Evolutionary conservation across 1,139 yeast genomes (phyloP).

Genomic region (Yamadazyma oceani): DNA sequence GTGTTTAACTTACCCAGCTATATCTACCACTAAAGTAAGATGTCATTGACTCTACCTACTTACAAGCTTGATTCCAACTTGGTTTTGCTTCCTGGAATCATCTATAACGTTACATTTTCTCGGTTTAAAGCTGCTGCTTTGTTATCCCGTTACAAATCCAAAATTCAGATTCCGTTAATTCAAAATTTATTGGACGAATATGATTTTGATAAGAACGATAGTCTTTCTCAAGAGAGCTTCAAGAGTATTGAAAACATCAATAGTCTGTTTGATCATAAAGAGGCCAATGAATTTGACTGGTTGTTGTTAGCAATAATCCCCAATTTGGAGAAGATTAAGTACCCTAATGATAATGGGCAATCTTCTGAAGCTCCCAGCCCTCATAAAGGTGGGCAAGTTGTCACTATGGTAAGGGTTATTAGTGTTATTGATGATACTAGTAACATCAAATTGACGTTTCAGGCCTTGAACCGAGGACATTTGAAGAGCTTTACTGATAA

Average conservation of each 20-base stretch:
- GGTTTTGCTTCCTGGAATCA: slow-evolving; percentile 60
- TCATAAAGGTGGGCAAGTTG: slow-evolving; percentile 21
- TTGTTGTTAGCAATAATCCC: slow-evolving; percentile 42
- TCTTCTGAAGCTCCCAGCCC: slow-evolving; percentile 7
- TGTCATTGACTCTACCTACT: slow-evolving; percentile 31
- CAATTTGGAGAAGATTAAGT: slow-evolving; percentile 37
- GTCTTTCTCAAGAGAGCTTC: slow-evolving; percentile 23
- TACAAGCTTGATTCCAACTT: slow-evolving; percentile 46
- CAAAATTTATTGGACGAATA: slow-evolving; percentile 35
- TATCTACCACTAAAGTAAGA: too few relatives aligned
- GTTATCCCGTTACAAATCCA: slow-evolving; percentile 37
- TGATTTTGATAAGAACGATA: slow-evolving; percentile 28
- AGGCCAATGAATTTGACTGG: slow-evolving; percentile 31
- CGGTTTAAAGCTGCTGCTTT: slow-evolving; percentile 50
- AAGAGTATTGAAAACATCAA: slow-evolving; percentile 30
- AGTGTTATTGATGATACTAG: slow-evolving; percentile 49
- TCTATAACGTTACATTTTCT: slow-evolving; percentile 55
- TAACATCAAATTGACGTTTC: slow-evolving; percentile 49
- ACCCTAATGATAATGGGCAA: slow-evolving; percentile 19
- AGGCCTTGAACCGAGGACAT: slow-evolving; percentile 52
- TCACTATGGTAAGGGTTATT: slow-evolving; percentile 50
- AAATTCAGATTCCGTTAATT: slow-evolving; percentile 31
- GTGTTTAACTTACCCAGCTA: too few relatives aligned
- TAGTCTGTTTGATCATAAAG: slow-evolving; percentile 26
- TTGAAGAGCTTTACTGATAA: slow-evolving; percentile 15